Percentiles rank a stretch among this genome's conserved stretches.
phyloP scores from a whole-genome alignment of 2,329 filamentous ascomycete genomes.

The Penicillium rolfsii region DNA sequence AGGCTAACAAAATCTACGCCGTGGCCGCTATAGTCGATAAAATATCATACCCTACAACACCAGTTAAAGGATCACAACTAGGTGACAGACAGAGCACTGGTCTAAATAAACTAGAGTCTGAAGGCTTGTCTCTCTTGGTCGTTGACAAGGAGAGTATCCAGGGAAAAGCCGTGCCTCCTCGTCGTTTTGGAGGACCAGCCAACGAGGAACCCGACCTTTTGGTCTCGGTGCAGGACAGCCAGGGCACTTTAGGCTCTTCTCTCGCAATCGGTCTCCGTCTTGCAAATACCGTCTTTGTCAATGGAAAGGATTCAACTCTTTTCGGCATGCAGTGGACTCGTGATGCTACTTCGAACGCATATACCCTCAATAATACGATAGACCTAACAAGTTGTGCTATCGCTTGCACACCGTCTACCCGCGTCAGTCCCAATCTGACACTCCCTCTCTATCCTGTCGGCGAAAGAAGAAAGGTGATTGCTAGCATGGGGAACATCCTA shows the following conservation, averaged over 20 bases:
- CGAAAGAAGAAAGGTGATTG: constrained; percentile 42
- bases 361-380: constrained; percentile 31
- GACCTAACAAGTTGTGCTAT: constrained; percentile 41
- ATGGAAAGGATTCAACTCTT: constrained; percentile 47
- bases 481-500: constrained; percentile 50
- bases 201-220: constrained; percentile 39
- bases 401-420: constrained; percentile 17
- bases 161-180: constrained; percentile 35
- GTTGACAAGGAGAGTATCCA: constrained; percentile 30
- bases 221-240: constrained; percentile 29
- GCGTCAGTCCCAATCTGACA: constrained; percentile 26
- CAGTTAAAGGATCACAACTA: background rate
- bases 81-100: background rate
- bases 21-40: constrained; percentile 44
- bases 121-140: constrained; percentile 43
- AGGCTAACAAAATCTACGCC: constrained; percentile 29
- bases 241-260: constrained; percentile 4
- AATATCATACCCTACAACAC: constrained; percentile 30
- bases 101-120: constrained; percentile 25
- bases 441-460: constrained; percentile 44
- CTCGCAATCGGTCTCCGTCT: constrained; percentile 46
- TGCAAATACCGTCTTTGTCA: constrained; percentile 48
- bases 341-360: constrained; percentile 20
- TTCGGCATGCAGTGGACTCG: constrained; percentile 42
- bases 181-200: constrained; percentile 35